Base-by-base conservation (phyloP, 495 filamentous ascomycete species). In the Tetracladium setigerum region DNA sequence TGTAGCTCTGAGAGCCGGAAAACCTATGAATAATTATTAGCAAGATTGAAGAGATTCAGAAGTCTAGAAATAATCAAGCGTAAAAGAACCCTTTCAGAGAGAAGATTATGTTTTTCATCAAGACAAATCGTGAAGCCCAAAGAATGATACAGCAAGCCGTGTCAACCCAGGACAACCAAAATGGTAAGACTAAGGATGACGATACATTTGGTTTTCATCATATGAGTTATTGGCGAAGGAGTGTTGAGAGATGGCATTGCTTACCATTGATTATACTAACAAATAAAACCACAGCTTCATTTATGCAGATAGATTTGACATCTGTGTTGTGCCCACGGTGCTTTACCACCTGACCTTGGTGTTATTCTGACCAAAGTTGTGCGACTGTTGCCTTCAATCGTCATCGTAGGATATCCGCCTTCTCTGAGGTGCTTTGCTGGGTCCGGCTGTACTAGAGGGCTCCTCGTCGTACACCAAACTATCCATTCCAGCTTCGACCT, bases 141-240 rank as follows among this genome's bases (percentile, higher is more conserved):
- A 38, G 53, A 44, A 53, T 30, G 48, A 44, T 46, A 43, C 49
- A 47, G 49, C 38, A 45, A 43, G 35, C 50, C 45, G 49, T 4
- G 35, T 51, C 43, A 35, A 45, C 50, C 13, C 52, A 47, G 35
- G 42, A 38, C 41, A 39, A 44, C 55, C 50, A 45, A 48, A 55
- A 46, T 54, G 63, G 56, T 81, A 68, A 67, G 77, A 62, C 77
- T 81, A 81, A 80, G 77, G 77, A 81, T 81, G 77, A 80, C 76
- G 74, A 78, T 80, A 79, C 73, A 56, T 13, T 64, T 66, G 62
- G 65, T 64, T 77, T 71, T 79, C 77, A 77, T 80, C 77, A 78
- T 72, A 53, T 50, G 19, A 47, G 15, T 44, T 43, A 4, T 17
- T 24, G 27, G 15, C 9, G 18, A 18, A 15, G 9, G 38, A 17